Evolutionary conservation across 202 grass and related monocot species (phyloP).

Genomic region (Schoenoplectus tabernaemontani): DNA sequence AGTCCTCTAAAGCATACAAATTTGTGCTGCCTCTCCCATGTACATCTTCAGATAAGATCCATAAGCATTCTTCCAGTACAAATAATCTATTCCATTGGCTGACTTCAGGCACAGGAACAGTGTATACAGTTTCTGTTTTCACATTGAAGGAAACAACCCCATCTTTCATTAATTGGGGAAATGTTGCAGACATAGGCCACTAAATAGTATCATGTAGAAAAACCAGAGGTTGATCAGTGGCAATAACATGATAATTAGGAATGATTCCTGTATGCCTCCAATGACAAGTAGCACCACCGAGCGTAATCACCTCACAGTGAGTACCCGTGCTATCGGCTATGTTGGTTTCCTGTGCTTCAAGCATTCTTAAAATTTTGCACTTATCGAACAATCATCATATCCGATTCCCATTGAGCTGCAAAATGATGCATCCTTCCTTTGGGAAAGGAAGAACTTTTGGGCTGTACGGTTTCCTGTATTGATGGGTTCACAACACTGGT

Average conservation of each 20-base stretch:
- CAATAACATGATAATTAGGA: neutral
- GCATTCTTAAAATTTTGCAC: slow-evolving; percentile 6
- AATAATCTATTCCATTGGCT: neutral
- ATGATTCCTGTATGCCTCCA: neutral
- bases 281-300: neutral
- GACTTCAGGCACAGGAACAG: neutral
- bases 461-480: neutral
- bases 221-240: neutral
- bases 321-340: neutral
- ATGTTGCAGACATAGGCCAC: neutral
- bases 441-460: neutral
- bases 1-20: neutral
- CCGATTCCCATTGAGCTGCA: neutral
- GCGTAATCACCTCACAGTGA: neutral
- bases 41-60: neutral
- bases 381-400: neutral
- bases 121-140: neutral
- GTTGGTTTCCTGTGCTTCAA: neutral
- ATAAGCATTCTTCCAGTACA: neutral
- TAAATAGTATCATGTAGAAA: neutral
- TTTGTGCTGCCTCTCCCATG: neutral
- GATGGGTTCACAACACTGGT: neutral
- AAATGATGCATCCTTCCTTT: neutral
- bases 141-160: neutral
- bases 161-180: neutral